Conservation (phyloP, 768 basidiomycete species). For the Serendipita vermifera region DNA sequence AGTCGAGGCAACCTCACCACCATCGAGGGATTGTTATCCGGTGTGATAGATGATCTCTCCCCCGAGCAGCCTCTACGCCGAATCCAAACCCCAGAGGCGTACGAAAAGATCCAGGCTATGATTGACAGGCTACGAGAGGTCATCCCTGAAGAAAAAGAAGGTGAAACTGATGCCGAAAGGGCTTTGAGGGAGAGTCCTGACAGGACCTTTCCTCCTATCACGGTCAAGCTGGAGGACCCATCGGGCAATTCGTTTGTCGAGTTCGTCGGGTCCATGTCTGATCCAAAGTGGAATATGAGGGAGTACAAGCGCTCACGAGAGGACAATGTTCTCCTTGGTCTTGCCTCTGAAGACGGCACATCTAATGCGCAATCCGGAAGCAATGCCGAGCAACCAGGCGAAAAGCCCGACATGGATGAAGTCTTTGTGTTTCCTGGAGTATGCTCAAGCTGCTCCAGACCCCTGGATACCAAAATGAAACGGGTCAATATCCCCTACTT, state of each 20-base stretch:
- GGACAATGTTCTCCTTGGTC: slow-evolving; percentile 70
- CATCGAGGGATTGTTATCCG: slow-evolving; percentile 79
- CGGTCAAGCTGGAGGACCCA: slow-evolving; percentile 80
- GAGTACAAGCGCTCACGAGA: slow-evolving; percentile 66
- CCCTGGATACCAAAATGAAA: slow-evolving; percentile 85
- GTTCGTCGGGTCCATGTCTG: slow-evolving; percentile 71
- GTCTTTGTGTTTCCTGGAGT: slow-evolving; percentile 75
- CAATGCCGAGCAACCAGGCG: slow-evolving; percentile 14
- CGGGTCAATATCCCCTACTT: slow-evolving; percentile 94
- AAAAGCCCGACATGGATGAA: slow-evolving; percentile 57
- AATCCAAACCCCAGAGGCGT: slow-evolving; percentile 60
- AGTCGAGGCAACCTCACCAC: slow-evolving; percentile 92
- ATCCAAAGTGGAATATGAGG: slow-evolving; percentile 85
- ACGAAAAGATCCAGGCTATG: slow-evolving; percentile 60
- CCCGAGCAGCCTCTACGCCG: slow-evolving; percentile 73
- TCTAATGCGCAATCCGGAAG: slow-evolving; percentile 13
- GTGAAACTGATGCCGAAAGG: slow-evolving; percentile 39
- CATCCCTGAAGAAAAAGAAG: slow-evolving; percentile 40
- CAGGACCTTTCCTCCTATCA: slow-evolving; percentile 56
- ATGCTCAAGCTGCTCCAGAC: slow-evolving; percentile 80
- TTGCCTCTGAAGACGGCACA: slow-evolving; percentile 34
- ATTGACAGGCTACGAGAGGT: slow-evolving; percentile 52
- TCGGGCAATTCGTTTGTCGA: slow-evolving; percentile 95
- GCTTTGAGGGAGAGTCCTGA: slow-evolving; percentile 28
- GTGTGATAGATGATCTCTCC: slow-evolving; percentile 67